Evolutionary conservation across 208 protist species (phyloP).

Genomic region (Leishmania mexicana): DNA sequence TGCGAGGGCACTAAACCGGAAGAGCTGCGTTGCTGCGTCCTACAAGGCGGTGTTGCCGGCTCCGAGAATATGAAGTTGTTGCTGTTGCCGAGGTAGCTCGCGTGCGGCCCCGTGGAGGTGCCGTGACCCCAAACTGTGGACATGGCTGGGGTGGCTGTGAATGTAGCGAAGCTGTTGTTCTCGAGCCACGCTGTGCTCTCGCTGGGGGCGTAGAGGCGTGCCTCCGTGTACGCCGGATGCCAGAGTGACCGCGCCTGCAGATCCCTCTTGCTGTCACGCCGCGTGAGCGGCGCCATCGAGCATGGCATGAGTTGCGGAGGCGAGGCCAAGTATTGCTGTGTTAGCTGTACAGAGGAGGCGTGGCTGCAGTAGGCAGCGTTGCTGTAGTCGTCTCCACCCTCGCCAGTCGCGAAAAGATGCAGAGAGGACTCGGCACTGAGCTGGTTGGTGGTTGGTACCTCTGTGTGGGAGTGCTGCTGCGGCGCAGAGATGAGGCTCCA

Average conservation of each 20-base stretch:
- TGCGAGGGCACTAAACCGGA: background rate
- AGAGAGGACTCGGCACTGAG: background rate
- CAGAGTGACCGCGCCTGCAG: constrained; percentile 4
- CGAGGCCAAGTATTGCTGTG: background rate
- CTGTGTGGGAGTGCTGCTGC: background rate
- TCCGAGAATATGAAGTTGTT: constrained; percentile 6
- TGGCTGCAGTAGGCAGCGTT: background rate
- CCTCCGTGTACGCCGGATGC: constrained; percentile 1
- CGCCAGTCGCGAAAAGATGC: background rate
- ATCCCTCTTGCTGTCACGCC: background rate
- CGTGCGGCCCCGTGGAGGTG: background rate
- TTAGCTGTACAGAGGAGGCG: background rate
- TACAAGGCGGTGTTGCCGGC: constrained; percentile 16
- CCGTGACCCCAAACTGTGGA: constrained; percentile 8
- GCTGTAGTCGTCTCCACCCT: background rate
- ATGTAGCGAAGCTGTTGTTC: constrained; percentile 3
- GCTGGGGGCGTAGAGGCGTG: constrained; percentile 23
- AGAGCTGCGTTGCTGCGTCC: constrained; percentile 9
- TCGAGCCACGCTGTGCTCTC: constrained; percentile 29
- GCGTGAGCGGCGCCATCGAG: no score
- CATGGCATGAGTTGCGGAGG: background rate
- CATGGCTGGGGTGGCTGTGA: constrained; percentile 11
- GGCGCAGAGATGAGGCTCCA: background rate
- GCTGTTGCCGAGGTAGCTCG: background rate
- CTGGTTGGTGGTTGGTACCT: background rate